A percentile compares a stretch with the other conserved stretches of the same genome.
Conservation (phyloP, 495 filamentous ascomycete genomes). For the Aspergillus incahuasiensis region DNA sequence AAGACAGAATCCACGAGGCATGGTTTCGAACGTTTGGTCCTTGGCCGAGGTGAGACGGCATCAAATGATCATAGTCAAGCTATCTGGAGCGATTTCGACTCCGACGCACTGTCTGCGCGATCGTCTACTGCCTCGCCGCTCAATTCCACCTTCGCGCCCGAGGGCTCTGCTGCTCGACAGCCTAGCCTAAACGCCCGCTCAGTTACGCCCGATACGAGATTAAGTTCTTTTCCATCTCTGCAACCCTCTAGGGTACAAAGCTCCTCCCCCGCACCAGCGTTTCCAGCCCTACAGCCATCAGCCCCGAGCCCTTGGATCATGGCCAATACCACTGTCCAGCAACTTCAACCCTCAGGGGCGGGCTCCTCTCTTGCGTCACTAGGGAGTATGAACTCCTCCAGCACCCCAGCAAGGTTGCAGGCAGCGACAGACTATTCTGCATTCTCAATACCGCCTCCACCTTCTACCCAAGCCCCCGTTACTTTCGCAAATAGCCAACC, state of each 20-base stretch:
- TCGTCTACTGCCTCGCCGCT: conserved; percentile 22
- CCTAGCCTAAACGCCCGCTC: conserved; percentile 36
- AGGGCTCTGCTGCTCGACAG: conserved; percentile 18
- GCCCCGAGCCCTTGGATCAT: conserved; percentile 25
- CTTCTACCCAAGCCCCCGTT: conserved; percentile 16
- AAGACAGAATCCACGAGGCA: conserved; percentile 47
- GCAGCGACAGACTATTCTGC: conserved; percentile 35
- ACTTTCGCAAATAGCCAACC: conserved; percentile 16
- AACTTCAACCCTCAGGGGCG: conserved; percentile 18
- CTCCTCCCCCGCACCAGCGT: conserved; percentile 25
- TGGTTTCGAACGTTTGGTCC: conserved; percentile 84
- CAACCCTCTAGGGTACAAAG: conserved; percentile 34
- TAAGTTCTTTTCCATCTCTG: conserved; percentile 47
- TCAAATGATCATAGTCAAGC: conserved; percentile 32
- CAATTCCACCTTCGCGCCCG: conserved; percentile 36
- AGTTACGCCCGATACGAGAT: conserved; percentile 49
- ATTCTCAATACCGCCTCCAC: conserved; percentile 47
- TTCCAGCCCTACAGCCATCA: conserved; percentile 33
- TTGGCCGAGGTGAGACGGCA: conserved; percentile 48
- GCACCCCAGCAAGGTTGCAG: conserved; percentile 19
- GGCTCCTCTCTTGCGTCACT: conserved; percentile 26
- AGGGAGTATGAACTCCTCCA: conserved; percentile 24
- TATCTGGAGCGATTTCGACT: conserved; percentile 32
- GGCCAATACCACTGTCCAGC: conserved; percentile 6
- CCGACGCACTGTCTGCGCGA: conserved; percentile 26